phyloP scores from a whole-genome alignment of 768 basidiomycete species.

The Russula vinacea region DNA sequence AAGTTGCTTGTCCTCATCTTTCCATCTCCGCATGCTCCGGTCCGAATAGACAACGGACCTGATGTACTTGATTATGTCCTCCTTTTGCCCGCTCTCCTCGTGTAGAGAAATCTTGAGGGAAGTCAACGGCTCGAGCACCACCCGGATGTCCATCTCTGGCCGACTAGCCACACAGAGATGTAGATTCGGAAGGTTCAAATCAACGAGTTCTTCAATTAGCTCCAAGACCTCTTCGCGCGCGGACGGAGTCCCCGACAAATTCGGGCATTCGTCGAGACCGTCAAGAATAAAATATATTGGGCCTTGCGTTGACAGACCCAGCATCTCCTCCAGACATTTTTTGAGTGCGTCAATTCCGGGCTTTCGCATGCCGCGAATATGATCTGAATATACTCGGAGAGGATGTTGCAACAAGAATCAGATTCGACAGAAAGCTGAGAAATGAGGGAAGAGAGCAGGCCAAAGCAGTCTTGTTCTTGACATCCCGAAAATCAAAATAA shows the following conservation, averaged over 20 bases:
- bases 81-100: too few relatives aligned
- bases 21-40: too few relatives aligned
- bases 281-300: slow-evolving; percentile 7
- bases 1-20: too few relatives aligned
- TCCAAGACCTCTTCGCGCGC: not conserved
- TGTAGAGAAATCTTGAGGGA: too few relatives aligned
- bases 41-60: too few relatives aligned
- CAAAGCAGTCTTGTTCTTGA: slow-evolving; percentile 3
- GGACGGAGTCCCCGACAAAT: not conserved
- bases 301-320: not conserved
- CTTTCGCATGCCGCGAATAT: not conserved
- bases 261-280: not conserved
- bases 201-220: not conserved
- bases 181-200: too few relatives aligned
- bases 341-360: not conserved
- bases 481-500: slow-evolving; percentile 20
- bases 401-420: not conserved
- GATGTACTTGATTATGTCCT: too few relatives aligned
- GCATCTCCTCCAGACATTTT: not conserved
- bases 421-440: not conserved
- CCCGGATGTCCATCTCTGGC: too few relatives aligned
- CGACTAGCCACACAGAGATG: too few relatives aligned
- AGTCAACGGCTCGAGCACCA: too few relatives aligned
- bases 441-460: slow-evolving; percentile 11
- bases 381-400: not conserved